Evolutionary conservation across 352 stramenopile genomes (phyloP).

Genomic region (Globisporangium parvum): DNA sequence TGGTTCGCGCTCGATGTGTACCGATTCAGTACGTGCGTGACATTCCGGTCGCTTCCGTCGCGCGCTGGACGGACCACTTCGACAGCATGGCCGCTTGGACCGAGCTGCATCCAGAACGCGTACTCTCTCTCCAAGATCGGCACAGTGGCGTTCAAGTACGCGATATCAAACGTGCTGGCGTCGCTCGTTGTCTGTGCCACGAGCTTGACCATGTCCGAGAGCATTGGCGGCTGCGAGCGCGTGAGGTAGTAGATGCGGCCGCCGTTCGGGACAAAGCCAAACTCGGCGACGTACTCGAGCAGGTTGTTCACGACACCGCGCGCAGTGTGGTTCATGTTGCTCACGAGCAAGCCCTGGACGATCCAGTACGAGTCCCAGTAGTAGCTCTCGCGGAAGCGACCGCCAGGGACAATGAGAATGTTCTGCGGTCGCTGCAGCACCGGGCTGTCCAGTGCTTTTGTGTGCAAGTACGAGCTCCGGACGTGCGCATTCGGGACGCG

Average conservation of each 20-base stretch:
- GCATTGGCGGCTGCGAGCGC: constrained; percentile 87
- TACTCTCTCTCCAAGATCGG: constrained; percentile 80
- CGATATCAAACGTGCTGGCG: constrained; percentile 25
- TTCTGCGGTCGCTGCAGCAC: constrained; percentile 34
- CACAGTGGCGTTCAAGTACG: constrained; percentile 44
- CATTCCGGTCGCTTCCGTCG: background rate
- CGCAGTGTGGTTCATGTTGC: constrained; percentile 72
- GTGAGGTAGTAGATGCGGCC: constrained; percentile 89
- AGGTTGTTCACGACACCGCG: constrained; percentile 82
- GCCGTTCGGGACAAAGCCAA: constrained; percentile 88
- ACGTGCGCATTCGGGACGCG: constrained; percentile 46
- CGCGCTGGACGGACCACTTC: constrained; percentile 23
- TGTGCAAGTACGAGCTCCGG: constrained; percentile 48
- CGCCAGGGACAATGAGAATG: constrained; percentile 83
- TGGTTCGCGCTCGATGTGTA: constrained; percentile 71
- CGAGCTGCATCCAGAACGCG: constrained; percentile 77
- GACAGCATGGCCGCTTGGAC: constrained; percentile 52
- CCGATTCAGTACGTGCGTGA: constrained; percentile 60
- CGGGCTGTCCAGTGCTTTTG: constrained; percentile 32
- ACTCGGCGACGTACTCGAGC: constrained; percentile 79
- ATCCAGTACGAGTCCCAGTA: constrained; percentile 95
- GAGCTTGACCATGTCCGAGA: constrained; percentile 81
- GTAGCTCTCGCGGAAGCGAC: constrained; percentile 90
- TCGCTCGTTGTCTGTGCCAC: constrained; percentile 30
- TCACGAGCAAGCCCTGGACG: constrained; percentile 80